These are phyloP conservation scores for Microcyclosporella mali DNA, from an alignment of 2,329 filamentous ascomycete genomes.

Conservation along the genomic window DNA sequence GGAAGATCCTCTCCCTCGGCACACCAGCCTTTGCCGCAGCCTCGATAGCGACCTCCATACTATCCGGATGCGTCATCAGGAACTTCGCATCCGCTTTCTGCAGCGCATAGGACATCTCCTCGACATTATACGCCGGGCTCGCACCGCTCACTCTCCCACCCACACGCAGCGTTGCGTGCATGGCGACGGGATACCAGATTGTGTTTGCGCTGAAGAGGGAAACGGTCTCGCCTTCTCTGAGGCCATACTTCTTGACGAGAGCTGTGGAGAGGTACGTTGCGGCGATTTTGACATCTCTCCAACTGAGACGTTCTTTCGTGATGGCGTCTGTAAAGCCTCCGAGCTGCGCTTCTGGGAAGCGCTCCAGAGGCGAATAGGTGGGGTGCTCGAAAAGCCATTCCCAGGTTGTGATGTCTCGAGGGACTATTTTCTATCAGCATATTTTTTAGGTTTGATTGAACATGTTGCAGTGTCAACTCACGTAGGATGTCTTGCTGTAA, in stretches of 20 bases:
- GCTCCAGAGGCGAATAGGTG: conserved; percentile 44
- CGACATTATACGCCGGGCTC: conserved; percentile 59
- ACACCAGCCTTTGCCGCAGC: conserved; percentile 52
- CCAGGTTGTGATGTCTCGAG: conserved; percentile 52
- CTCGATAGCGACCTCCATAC: conserved; percentile 49
- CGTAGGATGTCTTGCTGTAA: conserved; percentile 22
- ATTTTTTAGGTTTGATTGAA: no score
- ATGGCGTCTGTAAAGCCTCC: conserved; percentile 53
- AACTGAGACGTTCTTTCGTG: conserved; percentile 54
- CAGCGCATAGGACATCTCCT: conserved; percentile 62
- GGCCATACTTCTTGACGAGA: conserved; percentile 49
- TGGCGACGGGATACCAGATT: conserved; percentile 61
- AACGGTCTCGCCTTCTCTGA: conserved; percentile 51
- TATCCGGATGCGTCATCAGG: conserved; percentile 51
- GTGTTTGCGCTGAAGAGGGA: conserved; percentile 59
- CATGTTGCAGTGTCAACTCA: conserved; percentile 3
- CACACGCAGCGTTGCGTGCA: conserved; percentile 50
- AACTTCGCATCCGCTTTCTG: conserved; percentile 53
- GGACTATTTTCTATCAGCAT: conserved; percentile 38
- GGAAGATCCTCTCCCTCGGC: conserved; percentile 46
- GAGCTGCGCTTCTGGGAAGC: conserved; percentile 35
- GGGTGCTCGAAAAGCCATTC: conserved; percentile 56
- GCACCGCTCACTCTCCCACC: conserved; percentile 57
- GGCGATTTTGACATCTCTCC: conserved; percentile 51
- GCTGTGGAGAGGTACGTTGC: conserved; percentile 57